phyloP scores from a whole-genome alignment of 768 basidiomycete species.

The Royoungia palumana region DNA sequence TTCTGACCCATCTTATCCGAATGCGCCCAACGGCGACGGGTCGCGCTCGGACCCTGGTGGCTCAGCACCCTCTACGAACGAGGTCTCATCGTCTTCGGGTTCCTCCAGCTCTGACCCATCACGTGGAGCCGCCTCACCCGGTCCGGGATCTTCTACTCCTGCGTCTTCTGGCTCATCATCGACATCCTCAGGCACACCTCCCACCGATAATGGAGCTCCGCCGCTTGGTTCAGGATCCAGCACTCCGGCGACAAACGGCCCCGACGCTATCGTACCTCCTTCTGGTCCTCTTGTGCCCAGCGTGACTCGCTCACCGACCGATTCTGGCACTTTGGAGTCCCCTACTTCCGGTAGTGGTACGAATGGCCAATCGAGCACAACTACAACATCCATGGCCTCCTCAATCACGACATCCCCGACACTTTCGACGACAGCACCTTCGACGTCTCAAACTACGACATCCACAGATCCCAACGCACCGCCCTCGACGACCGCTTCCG shows the following conservation, averaged over 20 bases:
- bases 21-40: too few relatives aligned
- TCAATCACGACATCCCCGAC: constrained; percentile 1
- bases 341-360: neutral
- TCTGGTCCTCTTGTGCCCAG: neutral
- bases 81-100: too few relatives aligned
- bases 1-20: too few relatives aligned
- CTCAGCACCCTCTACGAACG: too few relatives aligned
- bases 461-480: neutral
- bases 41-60: too few relatives aligned
- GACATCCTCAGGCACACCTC: neutral
- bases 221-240: neutral
- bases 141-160: too few relatives aligned
- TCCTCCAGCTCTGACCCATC: too few relatives aligned
- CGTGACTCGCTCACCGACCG: neutral
- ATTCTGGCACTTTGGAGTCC: neutral
- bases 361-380: neutral
- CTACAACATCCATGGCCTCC: neutral
- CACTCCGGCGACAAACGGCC: neutral
- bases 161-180: too few relatives aligned
- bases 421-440: neutral
- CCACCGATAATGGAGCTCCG: neutral
- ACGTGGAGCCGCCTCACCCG: too few relatives aligned
- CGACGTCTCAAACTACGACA: neutral
- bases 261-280: too few relatives aligned
- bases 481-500: neutral